Base-by-base conservation (phyloP, 352 stramenopile species). In the Pythium graminicola region DNA sequence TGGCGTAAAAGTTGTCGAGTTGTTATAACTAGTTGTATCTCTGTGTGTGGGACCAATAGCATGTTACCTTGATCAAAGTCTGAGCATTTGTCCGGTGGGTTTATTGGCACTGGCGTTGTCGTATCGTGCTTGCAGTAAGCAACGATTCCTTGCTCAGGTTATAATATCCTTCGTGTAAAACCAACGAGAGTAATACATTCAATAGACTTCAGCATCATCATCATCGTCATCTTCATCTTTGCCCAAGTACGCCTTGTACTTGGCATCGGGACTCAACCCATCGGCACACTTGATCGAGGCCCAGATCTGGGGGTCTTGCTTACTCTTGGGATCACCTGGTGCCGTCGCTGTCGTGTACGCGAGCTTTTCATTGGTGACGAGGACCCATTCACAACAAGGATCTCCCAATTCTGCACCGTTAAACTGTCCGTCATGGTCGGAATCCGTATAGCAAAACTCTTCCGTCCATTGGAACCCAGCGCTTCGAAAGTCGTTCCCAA, bases 391-490 rank as follows among this genome's bases (percentile, higher is more conserved):
- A 49, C 76, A 86, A 56, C 67, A 65, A 24, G 73, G 75, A 65
- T 86, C 76, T n/a, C 74, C 76, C 8, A 87, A 64, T 36, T 87
- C 76, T 28, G 73, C 47, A 24, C 76, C 74, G 58, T 87, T 87
- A 31, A 58, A 81, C 22, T 67, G 65, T 50, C 58, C 58, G 31
- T 65, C 58, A n/a, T 33, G 24, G 32, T 65, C 58, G 29, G 58
- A 65, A 23, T 72, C 54, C 20, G 46, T 56, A 26, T 72, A 50
- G 50, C 69, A 77, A 10, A 77, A 40, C 19, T 45, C 56, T 7
- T 46, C 48, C 8, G 60, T 72, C 69, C 65, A 78, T 20, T 44
- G 19, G 14, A 41, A 23, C 0, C 51, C 58, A 1, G 35, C 54
- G n/a, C 23, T 22, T 1, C 52, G 46, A 38, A 77, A 73, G n/a